Base-by-base conservation (phyloP, 2,329 filamentous ascomycete species). In the Orbilia quercus region DNA sequence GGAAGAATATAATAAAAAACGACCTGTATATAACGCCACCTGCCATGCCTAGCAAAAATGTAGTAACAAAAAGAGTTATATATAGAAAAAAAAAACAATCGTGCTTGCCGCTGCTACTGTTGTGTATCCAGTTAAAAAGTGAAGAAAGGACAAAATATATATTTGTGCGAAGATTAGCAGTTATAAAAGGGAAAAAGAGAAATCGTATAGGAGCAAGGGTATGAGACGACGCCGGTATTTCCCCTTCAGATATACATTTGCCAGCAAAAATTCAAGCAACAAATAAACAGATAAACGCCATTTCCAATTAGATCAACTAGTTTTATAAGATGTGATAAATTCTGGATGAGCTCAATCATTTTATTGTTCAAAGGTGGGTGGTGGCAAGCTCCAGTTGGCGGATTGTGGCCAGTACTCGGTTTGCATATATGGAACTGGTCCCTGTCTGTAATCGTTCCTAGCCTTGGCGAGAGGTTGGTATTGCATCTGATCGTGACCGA, bases 401-500 rank as follows among this genome's bases (percentile, higher is more conserved):
- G 65, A 64, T 23, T 76, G 76, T 34, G 72, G 66, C 76, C 76
- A 77, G 20, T 72, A 73, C 31, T 78, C 77, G 14, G 76, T 74
- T 54, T 76, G 75, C 48, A 77, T 72, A 54, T 78, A 77, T 55
- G 77, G 77, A 23, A 78, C 76, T 34, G 75, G 60, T 6, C 77
- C 77, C 51, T 76, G 77, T 57, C 76, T 76, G 34, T 77, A 78
- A 45, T 77, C 76, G 25, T 74, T 75, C 40, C 76, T 70, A 7
- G 75, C 54, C 62, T 78, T 78, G 12, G 69, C 90, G 2, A 94
- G 82, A 7, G 90, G 90, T 76, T 93, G 89, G 79, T 95, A 91
- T 80, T 94, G 90, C 89, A 96, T 92, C 81, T 92, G 86, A 72
- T 87, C 85, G 58, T 90, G 88, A 51, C 85, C 82, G 60, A 83